Conservation (phyloP, 306 rosid genomes). For the Clitoria ternatea region DNA sequence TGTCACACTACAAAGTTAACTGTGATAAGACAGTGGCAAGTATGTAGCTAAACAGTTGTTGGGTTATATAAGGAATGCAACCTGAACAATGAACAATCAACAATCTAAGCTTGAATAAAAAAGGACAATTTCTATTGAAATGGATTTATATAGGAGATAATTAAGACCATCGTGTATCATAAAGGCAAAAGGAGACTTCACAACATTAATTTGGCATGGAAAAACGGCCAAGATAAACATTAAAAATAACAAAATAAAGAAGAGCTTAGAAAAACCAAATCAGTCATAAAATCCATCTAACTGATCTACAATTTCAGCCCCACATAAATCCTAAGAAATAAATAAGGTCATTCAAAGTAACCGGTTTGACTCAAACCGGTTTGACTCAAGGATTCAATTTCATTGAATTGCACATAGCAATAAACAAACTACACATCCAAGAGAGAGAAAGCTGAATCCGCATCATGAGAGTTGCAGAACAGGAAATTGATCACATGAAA, state of each 20-base stretch:
- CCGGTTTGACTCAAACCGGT: slow-evolving; percentile 6
- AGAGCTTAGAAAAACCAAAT: slow-evolving; percentile 3
- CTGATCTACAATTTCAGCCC: not conserved
- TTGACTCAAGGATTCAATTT: slow-evolving; percentile 12
- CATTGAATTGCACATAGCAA: not conserved
- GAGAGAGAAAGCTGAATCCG: not conserved
- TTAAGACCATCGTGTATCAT: not conserved
- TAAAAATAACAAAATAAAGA: not conserved
- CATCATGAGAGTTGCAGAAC: slow-evolving; percentile 4
- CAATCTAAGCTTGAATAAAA: slow-evolving; percentile 5
- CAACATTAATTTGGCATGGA: not conserved
- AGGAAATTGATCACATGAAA: slow-evolving; percentile 7
- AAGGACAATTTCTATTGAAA: not conserved
- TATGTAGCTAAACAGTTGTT: not conserved
- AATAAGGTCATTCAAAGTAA: slow-evolving; percentile 10
- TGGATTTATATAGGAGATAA: not conserved
- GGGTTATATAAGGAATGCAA: not conserved
- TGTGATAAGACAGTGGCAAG: not conserved
- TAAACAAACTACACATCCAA: not conserved
- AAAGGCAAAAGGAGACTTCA: slow-evolving; percentile 10
- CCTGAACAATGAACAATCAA: no score
- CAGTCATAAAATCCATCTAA: not conserved
- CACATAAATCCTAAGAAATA: slow-evolving; percentile 2
- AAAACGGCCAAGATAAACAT: not conserved
- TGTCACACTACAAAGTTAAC: not conserved